phyloP scores from a whole-genome alignment of 352 stramenopile genomes.

The Globisporangium cystogenes region DNA sequence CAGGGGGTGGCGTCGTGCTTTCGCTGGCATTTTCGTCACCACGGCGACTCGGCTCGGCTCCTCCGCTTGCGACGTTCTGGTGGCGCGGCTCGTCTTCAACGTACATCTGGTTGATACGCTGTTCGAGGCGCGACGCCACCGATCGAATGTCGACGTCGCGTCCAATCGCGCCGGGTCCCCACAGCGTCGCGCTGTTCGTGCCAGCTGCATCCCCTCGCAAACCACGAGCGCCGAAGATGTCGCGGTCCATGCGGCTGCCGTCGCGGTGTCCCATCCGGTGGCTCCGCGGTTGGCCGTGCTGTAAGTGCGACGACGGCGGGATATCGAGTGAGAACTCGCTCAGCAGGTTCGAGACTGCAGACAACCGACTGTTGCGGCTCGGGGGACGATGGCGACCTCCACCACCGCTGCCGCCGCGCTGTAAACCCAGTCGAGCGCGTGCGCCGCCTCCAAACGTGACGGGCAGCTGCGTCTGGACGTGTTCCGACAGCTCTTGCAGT shows the following conservation, averaged over 20 bases:
- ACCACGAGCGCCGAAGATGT: conserved; percentile 41
- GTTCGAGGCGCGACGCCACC: conserved; percentile 68
- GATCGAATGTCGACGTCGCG: conserved; percentile 58
- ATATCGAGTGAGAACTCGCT: conserved; percentile 84
- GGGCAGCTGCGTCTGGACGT: conserved; percentile 68
- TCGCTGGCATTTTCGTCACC: background rate
- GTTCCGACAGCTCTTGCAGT: conserved; percentile 66
- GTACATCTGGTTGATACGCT: conserved; percentile 52
- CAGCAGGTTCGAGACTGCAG: conserved; percentile 67
- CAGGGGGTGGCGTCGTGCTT: background rate
- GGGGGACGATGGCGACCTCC: conserved; percentile 47
- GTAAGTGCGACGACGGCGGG: conserved; percentile 35
- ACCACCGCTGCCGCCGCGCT: conserved; percentile 34
- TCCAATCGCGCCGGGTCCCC: conserved; percentile 23
- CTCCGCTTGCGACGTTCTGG: conserved; percentile 8
- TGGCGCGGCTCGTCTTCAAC: conserved; percentile 24
- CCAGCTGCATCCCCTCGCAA: conserved; percentile 27
- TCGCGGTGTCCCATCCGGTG: conserved; percentile 30
- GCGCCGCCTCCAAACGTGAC: conserved; percentile 20
- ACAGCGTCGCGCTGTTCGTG: conserved; percentile 21
- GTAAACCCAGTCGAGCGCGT: conserved; percentile 20
- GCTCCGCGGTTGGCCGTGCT: conserved; percentile 20
- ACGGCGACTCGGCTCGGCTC: conserved; percentile 1
- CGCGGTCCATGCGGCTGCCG: conserved; percentile 40
- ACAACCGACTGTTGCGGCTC: conserved; percentile 56